Percentiles rank a stretch among this genome's conserved stretches.
These are phyloP conservation scores for Chlamydomonas incerta DNA, from an alignment of 139 green algal genomes.

Conservation along the genomic window DNA sequence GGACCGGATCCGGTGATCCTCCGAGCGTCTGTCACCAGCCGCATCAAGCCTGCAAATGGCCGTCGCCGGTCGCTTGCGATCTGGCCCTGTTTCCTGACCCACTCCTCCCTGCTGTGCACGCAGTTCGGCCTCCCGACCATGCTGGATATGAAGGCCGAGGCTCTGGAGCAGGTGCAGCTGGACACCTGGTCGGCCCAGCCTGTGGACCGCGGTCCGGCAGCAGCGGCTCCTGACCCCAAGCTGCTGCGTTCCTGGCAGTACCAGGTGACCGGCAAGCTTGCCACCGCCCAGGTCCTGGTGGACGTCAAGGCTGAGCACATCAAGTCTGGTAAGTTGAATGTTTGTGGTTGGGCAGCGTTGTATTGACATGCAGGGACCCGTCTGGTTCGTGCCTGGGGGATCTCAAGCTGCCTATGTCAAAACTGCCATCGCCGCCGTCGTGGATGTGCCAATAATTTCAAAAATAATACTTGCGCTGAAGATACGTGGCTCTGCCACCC, in stretches of 20 bases:
- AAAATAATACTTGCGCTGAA: too few relatives aligned
- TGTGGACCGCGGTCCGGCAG: constrained; percentile 49
- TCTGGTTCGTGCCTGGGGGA: too few relatives aligned
- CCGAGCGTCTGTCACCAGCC: too few relatives aligned
- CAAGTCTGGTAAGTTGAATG: constrained; percentile 49
- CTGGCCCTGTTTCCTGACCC: too few relatives aligned
- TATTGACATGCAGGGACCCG: too few relatives aligned
- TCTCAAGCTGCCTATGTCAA: too few relatives aligned
- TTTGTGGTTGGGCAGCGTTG: too few relatives aligned
- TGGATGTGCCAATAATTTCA: too few relatives aligned
- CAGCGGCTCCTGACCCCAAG: constrained; percentile 14
- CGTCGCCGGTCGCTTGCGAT: not conserved
- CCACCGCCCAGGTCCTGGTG: constrained; percentile 46
- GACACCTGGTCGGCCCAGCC: constrained; percentile 55
- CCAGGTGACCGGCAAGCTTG: constrained; percentile 53
- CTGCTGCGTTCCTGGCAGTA: constrained; percentile 60
- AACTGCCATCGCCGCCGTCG: too few relatives aligned
- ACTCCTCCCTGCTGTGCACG: too few relatives aligned
- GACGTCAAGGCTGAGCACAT: constrained; percentile 58
- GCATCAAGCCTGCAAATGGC: not conserved
- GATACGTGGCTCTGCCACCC: too few relatives aligned
- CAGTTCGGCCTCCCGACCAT: constrained; percentile 10
- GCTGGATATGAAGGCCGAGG: constrained; percentile 49
- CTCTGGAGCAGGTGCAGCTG: constrained; percentile 45
- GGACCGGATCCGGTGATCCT: too few relatives aligned